phyloP scores from a whole-genome alignment of 257 asterid genomes.

The Gynochthodes officinalis region DNA sequence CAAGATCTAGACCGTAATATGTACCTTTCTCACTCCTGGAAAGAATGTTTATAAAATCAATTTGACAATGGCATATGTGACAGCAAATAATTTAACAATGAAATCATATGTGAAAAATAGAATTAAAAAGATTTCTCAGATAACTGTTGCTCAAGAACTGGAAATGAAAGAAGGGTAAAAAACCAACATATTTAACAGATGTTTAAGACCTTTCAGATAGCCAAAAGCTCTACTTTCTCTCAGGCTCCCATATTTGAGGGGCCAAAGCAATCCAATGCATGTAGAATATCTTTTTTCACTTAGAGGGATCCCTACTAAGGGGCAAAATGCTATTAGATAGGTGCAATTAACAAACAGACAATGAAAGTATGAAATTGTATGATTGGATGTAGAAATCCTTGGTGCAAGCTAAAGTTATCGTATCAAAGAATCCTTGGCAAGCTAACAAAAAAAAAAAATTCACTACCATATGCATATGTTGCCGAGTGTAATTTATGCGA shows the following conservation, averaged over 20 bases:
- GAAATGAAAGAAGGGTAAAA: background rate
- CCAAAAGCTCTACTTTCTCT: background rate
- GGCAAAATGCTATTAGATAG: background rate
- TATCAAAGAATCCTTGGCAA: background rate
- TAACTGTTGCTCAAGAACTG: background rate
- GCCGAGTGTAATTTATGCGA: too few species aligned
- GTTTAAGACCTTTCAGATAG: background rate
- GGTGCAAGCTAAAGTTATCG: too few species aligned
- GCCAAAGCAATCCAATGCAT: background rate
- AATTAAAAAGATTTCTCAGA: background rate
- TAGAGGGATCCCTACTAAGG: background rate
- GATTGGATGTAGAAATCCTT: too few species aligned
- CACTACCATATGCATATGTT: too few species aligned
- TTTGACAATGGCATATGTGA: background rate
- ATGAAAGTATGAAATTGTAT: too few species aligned
- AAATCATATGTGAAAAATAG: too few species aligned
- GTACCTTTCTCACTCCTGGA: slow-evolving; percentile 51
- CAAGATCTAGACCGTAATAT: slow-evolving; percentile 62
- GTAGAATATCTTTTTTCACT: too few species aligned
- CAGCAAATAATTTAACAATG: background rate
- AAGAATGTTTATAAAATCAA: background rate
- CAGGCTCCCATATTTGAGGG: background rate
- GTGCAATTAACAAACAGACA: too few species aligned
- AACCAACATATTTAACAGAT: background rate
- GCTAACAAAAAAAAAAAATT: too few species aligned